phyloP scores from a whole-genome alignment of 2,329 filamentous ascomycete species.

The Rutstroemia sp. region DNA sequence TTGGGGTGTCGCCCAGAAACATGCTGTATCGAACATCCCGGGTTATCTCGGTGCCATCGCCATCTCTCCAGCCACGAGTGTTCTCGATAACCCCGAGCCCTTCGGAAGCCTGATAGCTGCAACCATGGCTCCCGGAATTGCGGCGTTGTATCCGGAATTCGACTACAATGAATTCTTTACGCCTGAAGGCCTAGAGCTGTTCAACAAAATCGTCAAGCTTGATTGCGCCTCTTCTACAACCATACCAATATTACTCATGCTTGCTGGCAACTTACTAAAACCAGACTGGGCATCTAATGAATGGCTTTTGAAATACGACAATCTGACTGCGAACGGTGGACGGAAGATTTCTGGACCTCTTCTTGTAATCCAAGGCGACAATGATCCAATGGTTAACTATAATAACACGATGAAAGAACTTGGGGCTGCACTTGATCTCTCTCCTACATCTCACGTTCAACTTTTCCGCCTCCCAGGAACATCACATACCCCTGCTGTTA shows the following conservation, averaged over 20 bases:
- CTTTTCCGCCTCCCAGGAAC: constrained; percentile 1
- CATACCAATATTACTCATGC: not conserved
- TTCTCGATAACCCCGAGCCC: not conserved
- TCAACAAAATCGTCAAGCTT: constrained; percentile 1
- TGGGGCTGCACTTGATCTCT: not conserved
- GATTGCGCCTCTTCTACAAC: constrained; percentile 1
- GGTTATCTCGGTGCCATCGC: constrained; percentile 15
- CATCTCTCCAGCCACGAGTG: constrained; percentile 4
- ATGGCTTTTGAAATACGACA: not conserved
- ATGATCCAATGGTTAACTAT: not conserved
- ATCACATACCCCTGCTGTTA: constrained; percentile 1
- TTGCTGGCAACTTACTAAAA: not conserved
- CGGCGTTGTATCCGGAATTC: not conserved
- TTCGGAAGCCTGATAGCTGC: not conserved
- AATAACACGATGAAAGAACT: not conserved
- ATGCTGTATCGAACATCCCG: constrained; percentile 6
- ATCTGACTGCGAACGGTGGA: not conserved
- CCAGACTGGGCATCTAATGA: not conserved
- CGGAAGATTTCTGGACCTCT: constrained; percentile 1
- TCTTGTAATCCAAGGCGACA: constrained; percentile 3
- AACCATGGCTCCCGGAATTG: not conserved
- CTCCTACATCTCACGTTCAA: not conserved
- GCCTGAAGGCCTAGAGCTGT: not conserved
- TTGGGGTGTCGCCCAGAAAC: constrained; percentile 34
- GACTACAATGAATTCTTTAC: not conserved